These are phyloP conservation scores for Hypholoma sublateritium DNA, from an alignment of 768 basidiomycete species.

Conservation along the genomic window DNA sequence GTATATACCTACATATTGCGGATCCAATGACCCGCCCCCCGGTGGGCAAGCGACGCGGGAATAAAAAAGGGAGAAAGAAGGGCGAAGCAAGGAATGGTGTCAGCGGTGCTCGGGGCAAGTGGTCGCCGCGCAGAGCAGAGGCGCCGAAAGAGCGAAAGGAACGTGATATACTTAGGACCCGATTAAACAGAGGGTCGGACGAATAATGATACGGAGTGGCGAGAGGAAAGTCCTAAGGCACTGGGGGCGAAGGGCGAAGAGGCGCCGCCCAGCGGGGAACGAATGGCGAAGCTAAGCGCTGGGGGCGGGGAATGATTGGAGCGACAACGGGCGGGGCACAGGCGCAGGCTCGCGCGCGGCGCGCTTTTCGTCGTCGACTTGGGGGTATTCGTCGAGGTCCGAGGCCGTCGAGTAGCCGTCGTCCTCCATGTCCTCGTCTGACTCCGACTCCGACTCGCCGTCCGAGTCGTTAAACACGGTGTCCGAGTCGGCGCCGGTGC, in stretches of 20 bases:
- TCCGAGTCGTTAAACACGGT: slow-evolving; percentile 28
- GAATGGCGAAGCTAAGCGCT: slow-evolving; percentile 28
- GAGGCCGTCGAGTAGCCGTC: slow-evolving; percentile 36
- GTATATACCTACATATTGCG: neutral
- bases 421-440: slow-evolving; percentile 33
- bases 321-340: neutral
- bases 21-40: neutral
- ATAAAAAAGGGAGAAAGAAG: slow-evolving; percentile 14
- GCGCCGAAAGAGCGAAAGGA: slow-evolving; percentile 24
- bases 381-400: slow-evolving; percentile 36
- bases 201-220: slow-evolving; percentile 13
- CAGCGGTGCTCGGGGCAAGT: neutral
- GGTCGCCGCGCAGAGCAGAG: slow-evolving; percentile 11
- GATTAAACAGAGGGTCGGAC: slow-evolving; percentile 7
- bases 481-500: slow-evolving; percentile 36
- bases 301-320: slow-evolving; percentile 36
- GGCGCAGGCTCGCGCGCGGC: slow-evolving; percentile 35
- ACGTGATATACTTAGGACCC: slow-evolving; percentile 19
- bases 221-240: slow-evolving; percentile 5
- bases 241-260: neutral
- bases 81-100: slow-evolving; percentile 22
- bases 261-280: slow-evolving; percentile 17
- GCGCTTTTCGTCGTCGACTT: slow-evolving; percentile 37
- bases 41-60: slow-evolving; percentile 4
- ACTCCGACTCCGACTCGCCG: slow-evolving; percentile 14